Percentiles rank a stretch among this genome's conserved stretches.
These are phyloP conservation scores for Stemphylium vesicarium DNA, from an alignment of 2,329 filamentous ascomycete genomes.

Conservation along the genomic window DNA sequence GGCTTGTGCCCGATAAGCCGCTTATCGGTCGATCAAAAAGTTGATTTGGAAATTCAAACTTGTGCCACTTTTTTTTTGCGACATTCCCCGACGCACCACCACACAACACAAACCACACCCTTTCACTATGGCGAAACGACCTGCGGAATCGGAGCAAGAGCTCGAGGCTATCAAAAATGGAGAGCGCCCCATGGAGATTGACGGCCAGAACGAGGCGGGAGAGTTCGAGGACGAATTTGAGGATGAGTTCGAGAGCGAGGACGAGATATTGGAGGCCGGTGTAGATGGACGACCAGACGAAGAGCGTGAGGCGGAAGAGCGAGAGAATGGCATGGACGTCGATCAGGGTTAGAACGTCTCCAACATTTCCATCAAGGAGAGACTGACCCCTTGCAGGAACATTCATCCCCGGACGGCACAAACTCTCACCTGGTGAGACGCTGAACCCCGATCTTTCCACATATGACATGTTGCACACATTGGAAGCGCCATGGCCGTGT, in stretches of 20 bases:
- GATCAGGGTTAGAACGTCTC: background rate
- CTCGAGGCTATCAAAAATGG: constrained; percentile 65
- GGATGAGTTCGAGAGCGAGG: constrained; percentile 87
- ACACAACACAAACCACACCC: background rate
- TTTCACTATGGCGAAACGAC: constrained; percentile 64
- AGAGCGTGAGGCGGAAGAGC: constrained; percentile 89
- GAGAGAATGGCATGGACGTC: constrained; percentile 51
- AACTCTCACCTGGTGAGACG: constrained; percentile 88
- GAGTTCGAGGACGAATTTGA: constrained; percentile 97
- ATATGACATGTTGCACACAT: constrained; percentile 95
- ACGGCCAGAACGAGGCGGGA: constrained; percentile 54
- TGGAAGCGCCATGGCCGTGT: constrained; percentile 96
- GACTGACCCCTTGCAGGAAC: constrained; percentile 64
- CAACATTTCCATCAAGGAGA: background rate
- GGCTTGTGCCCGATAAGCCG: constrained; percentile 17
- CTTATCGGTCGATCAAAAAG: constrained; percentile 23
- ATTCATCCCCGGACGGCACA: constrained; percentile 93
- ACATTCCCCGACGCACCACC: constrained; percentile 4
- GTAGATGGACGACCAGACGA: constrained; percentile 92
- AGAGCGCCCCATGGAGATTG: constrained; percentile 62
- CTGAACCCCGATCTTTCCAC: constrained; percentile 90
- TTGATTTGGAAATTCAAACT: constrained; percentile 4
- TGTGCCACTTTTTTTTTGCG: constrained; percentile 7
- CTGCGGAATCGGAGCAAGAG: constrained; percentile 60
- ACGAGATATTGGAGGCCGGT: constrained; percentile 92